Evolutionary conservation across 164 flowering plant genomes (phyloP).

Genomic region (Annona squamosa): DNA sequence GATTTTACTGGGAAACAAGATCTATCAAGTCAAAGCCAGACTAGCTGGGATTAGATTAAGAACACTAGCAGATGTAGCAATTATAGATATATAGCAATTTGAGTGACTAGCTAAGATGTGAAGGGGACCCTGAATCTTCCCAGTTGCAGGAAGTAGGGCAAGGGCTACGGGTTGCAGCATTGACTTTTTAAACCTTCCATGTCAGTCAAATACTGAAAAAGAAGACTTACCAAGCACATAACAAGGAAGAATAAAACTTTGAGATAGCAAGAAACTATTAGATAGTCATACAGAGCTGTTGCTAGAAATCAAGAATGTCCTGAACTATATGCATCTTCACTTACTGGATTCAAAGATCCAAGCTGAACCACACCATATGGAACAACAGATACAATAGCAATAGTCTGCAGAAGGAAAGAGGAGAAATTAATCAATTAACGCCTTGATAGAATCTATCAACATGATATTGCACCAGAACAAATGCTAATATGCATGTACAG

Average conservation of each 20-base stretch:
- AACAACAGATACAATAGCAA: conserved; percentile 63
- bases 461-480: background rate
- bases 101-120: background rate
- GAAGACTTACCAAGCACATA: background rate
- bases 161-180: background rate
- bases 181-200: background rate
- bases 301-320: background rate
- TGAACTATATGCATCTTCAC: conserved; percentile 10
- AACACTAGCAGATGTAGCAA: background rate
- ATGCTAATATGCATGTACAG: background rate
- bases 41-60: background rate
- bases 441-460: background rate
- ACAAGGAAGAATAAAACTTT: background rate
- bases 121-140: background rate
- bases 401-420: conserved; percentile 46
- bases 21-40: background rate
- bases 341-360: conserved; percentile 66
- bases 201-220: background rate
- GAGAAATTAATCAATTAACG: background rate
- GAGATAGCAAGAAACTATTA: background rate
- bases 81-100: background rate
- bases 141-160: background rate
- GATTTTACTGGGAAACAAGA: background rate
- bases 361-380: conserved; percentile 84
- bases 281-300: background rate